Evolutionary conservation across 768 basidiomycete genomes (phyloP).

Genomic region (Amanita subjunquillea): DNA sequence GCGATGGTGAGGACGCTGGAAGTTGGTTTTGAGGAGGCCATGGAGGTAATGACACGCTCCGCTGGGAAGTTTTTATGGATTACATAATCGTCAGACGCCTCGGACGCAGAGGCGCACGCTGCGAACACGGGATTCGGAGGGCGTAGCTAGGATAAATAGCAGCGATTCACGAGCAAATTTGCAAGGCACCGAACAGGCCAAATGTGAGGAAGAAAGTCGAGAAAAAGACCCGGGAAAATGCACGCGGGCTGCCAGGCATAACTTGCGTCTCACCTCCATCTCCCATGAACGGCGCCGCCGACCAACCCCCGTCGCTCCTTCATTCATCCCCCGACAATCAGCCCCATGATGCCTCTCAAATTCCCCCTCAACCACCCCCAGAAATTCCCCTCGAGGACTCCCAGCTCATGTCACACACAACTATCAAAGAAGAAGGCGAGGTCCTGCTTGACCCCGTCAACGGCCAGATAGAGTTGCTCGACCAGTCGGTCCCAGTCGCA

Average conservation of each 20-base stretch:
- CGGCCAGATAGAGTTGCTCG: constrained; percentile 35
- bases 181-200: neutral
- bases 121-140: neutral
- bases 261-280: constrained; percentile 9
- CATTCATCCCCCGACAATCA: constrained; percentile 15
- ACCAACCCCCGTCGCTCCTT: constrained; percentile 21
- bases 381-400: neutral
- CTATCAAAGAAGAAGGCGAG: constrained; percentile 26
- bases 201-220: constrained; percentile 4
- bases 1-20: constrained; percentile 33
- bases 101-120: neutral
- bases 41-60: constrained; percentile 13
- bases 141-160: neutral
- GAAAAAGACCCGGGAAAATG: neutral
- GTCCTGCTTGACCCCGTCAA: constrained; percentile 23
- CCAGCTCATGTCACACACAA: constrained; percentile 4
- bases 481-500: constrained; percentile 28
- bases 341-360: constrained; percentile 6
- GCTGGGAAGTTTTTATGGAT: constrained; percentile 6
- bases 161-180: neutral
- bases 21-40: constrained; percentile 24
- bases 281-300: constrained; percentile 33
- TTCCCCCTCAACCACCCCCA: neutral
- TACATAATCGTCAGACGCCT: constrained; percentile 1
- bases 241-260: neutral